These are phyloP conservation scores for Blastobotrys mokoenaii DNA, from an alignment of 805 yeast genomes.

Conservation along the genomic window DNA sequence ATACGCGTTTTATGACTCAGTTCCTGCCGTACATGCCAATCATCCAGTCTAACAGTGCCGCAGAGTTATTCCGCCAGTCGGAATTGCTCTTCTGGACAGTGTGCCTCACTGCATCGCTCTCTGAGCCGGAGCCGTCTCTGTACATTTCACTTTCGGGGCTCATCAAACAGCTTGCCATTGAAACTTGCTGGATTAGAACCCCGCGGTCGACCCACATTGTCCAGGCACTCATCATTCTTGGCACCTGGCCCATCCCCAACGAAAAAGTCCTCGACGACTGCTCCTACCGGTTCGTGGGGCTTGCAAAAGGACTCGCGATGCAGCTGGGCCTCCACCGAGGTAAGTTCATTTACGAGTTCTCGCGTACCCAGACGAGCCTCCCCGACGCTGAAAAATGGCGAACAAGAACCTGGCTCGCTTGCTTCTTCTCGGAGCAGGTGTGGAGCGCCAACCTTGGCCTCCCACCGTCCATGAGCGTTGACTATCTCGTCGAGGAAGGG, in stretches of 20 bases:
- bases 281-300: slow-evolving; percentile 78
- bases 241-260: slow-evolving; percentile 90
- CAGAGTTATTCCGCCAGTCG: slow-evolving; percentile 73
- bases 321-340: slow-evolving; percentile 91
- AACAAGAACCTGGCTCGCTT: slow-evolving; percentile 85
- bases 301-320: slow-evolving; percentile 75
- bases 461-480: slow-evolving; percentile 81
- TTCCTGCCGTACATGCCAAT: slow-evolving; percentile 77
- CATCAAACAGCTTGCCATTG: slow-evolving; percentile 80
- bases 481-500: slow-evolving; percentile 72
- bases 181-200: slow-evolving; percentile 86
- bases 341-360: slow-evolving; percentile 81
- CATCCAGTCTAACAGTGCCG: slow-evolving; percentile 58
- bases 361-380: slow-evolving; percentile 78
- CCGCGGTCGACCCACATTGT: slow-evolving; percentile 92
- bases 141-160: slow-evolving; percentile 68
- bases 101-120: slow-evolving; percentile 72
- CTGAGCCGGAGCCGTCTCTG: slow-evolving; percentile 80
- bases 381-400: slow-evolving; percentile 93
- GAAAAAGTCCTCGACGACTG: slow-evolving; percentile 88
- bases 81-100: slow-evolving; percentile 87
- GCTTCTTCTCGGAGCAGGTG: slow-evolving; percentile 80
- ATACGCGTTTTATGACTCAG: slow-evolving; percentile 54
- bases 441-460: slow-evolving; percentile 84
- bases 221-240: slow-evolving; percentile 76